These are phyloP conservation scores for Pisolithus tinctorius DNA, from an alignment of 768 basidiomycete genomes.

Conservation along the genomic window DNA sequence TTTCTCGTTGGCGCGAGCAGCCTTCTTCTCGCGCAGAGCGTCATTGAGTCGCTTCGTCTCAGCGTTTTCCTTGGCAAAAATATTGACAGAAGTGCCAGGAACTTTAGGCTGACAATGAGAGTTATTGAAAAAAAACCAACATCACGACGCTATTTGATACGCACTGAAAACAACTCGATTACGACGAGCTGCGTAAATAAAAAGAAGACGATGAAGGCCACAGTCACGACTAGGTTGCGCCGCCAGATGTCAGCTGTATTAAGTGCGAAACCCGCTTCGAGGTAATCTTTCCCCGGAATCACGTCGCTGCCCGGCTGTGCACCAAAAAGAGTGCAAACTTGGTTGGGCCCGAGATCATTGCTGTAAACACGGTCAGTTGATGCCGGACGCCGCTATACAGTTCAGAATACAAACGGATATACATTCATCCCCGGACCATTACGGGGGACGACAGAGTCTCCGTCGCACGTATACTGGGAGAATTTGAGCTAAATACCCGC, in stretches of 20 bases:
- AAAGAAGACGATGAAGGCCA: slow-evolving; percentile 68
- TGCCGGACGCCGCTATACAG: neutral
- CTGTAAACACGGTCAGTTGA: slow-evolving; percentile 27
- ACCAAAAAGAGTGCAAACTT: slow-evolving; percentile 76
- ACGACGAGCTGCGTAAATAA: slow-evolving; percentile 60
- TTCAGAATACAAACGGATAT: slow-evolving; percentile 49
- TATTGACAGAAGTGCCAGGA: slow-evolving; percentile 37
- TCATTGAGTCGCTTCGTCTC: slow-evolving; percentile 53
- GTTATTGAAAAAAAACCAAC: neutral
- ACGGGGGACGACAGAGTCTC: slow-evolving; percentile 56
- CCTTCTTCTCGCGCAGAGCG: slow-evolving; percentile 46
- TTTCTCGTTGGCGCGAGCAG: slow-evolving; percentile 22
- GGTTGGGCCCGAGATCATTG: slow-evolving; percentile 51
- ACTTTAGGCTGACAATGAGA: slow-evolving; percentile 22
- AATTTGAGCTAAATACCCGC: neutral
- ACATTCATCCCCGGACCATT: slow-evolving; percentile 48
- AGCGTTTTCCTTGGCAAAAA: slow-evolving; percentile 53
- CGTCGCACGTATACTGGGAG: slow-evolving; percentile 55
- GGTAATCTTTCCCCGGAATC: slow-evolving; percentile 57
- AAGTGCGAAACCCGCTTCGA: slow-evolving; percentile 48
- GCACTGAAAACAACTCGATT: slow-evolving; percentile 59
- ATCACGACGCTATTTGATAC: no score
- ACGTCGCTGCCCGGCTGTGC: slow-evolving; percentile 45
- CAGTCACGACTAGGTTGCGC: slow-evolving; percentile 60
- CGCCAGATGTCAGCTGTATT: slow-evolving; percentile 52